Percentiles rank a stretch among this genome's conserved stretches.
phyloP scores from a whole-genome alignment of 1,284 basidiomycete species.

The Malassezia pachydermatis region DNA sequence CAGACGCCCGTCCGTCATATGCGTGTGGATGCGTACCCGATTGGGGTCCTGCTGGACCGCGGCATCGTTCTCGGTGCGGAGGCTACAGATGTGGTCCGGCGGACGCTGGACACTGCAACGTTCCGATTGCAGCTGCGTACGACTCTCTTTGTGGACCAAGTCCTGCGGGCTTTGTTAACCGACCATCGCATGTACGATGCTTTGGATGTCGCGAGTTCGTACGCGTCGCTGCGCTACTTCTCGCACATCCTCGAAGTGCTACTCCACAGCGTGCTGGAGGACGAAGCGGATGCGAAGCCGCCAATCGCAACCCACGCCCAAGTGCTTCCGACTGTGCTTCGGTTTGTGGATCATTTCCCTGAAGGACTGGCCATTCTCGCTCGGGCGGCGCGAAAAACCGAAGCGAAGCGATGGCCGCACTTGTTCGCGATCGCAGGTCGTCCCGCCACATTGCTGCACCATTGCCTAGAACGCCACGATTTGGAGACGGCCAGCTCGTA shows the following conservation, averaged over 20 bases:
- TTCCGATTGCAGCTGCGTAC: conserved; percentile 88
- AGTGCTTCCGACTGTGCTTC: conserved; percentile 62
- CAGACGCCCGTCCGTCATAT: conserved; percentile 62
- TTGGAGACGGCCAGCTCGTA: conserved; percentile 86
- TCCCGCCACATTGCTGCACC: conserved; percentile 80
- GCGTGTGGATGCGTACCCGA: conserved; percentile 80
- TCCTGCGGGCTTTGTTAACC: conserved; percentile 71
- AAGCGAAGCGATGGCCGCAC: conserved; percentile 77
- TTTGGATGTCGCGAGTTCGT: conserved; percentile 73
- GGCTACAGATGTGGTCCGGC: conserved; percentile 66
- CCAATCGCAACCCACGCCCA: conserved; percentile 23
- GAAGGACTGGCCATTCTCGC: conserved; percentile 84
- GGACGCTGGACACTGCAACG: conserved; percentile 75
- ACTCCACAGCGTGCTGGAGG: conserved; percentile 83
- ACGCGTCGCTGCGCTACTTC: conserved; percentile 81
- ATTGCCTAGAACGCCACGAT: conserved; percentile 63
- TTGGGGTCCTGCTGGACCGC: conserved; percentile 95
- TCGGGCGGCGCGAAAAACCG: conserved; percentile 90
- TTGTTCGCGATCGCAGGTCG: conserved; percentile 83
- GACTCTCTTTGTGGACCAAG: conserved; percentile 84
- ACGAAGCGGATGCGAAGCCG: conserved; percentile 56
- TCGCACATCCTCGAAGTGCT: conserved; percentile 87
- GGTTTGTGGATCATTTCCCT: conserved; percentile 90
- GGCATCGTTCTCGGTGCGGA: conserved; percentile 95
- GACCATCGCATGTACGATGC: conserved; percentile 51